Evolutionary conservation across 2,329 filamentous ascomycete genomes (phyloP).

Genomic region (Pseudopyricularia javanii): DNA sequence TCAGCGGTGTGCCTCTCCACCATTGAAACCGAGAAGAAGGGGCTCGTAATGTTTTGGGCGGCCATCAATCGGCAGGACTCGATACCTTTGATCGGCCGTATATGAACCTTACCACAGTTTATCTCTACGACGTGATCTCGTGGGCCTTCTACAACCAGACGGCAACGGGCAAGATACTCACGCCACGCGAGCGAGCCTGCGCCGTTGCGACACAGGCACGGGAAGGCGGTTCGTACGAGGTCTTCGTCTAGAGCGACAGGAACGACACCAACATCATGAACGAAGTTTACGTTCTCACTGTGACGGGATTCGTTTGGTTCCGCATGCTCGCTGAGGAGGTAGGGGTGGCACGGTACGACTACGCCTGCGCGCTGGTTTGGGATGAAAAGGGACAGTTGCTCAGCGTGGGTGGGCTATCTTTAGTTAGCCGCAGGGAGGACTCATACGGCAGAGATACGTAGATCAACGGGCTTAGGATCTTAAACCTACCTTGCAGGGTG

Average conservation of each 20-base stretch:
- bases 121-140: neutral
- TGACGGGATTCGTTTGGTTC: neutral
- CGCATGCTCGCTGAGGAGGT: too few relatives aligned
- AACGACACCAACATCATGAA: neutral
- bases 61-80: neutral
- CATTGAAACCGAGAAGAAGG: neutral
- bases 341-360: neutral
- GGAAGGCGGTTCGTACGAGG: neutral
- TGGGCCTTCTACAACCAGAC: neutral
- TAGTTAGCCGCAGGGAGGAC: neutral
- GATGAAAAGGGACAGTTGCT: neutral
- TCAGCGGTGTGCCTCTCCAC: neutral
- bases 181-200: neutral
- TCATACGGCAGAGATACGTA: neutral
- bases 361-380: neutral
- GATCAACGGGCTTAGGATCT: neutral
- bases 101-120: neutral
- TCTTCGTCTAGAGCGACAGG: neutral
- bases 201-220: neutral
- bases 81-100: neutral
- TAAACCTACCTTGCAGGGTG: neutral
- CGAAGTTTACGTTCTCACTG: neutral
- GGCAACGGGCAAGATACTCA: neutral
- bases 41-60: neutral
- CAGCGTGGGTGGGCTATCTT: neutral